These are phyloP conservation scores for Ceratobasidium sp. DNA, from an alignment of 1,284 basidiomycete species.

Conservation along the genomic window DNA sequence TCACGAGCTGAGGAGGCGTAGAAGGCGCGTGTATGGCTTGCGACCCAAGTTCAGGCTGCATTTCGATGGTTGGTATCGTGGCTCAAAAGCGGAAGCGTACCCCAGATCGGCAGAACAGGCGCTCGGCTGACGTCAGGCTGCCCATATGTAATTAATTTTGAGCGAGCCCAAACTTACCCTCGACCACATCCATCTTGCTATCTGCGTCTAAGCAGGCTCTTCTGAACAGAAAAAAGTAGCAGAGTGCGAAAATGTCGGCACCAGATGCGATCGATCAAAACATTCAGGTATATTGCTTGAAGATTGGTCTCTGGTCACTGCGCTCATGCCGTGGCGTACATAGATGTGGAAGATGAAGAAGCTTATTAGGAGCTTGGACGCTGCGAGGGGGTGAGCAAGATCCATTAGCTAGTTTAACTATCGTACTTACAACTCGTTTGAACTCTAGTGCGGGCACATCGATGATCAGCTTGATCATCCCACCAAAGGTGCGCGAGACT, in stretches of 20 bases:
- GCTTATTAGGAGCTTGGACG: slow-evolving; percentile 94
- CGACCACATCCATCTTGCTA: slow-evolving; percentile 28
- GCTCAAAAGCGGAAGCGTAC: neutral
- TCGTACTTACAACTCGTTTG: slow-evolving; percentile 40
- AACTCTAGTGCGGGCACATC: slow-evolving; percentile 86
- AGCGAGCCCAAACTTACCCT: slow-evolving; percentile 27
- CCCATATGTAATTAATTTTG: slow-evolving; percentile 37
- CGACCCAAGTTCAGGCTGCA: slow-evolving; percentile 59
- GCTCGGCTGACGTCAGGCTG: slow-evolving; percentile 22
- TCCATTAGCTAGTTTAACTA: neutral
- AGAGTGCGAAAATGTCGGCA: slow-evolving; percentile 28
- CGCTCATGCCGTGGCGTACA: slow-evolving; percentile 10
- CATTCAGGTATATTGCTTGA: slow-evolving; percentile 77
- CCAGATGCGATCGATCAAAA: slow-evolving; percentile 72
- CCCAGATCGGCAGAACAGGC: slow-evolving; percentile 2
- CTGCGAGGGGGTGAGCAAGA: slow-evolving; percentile 79
- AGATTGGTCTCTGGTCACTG: neutral
- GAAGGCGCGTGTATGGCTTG: slow-evolving; percentile 71
- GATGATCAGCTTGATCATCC: slow-evolving; percentile 98
- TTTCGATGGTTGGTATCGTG: neutral
- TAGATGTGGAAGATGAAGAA: slow-evolving; percentile 66
- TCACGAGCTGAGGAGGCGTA: slow-evolving; percentile 62
- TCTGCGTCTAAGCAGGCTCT: neutral
- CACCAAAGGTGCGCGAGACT: slow-evolving; percentile 73
- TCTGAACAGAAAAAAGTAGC: neutral